Evolutionary conservation across 352 stramenopile species (phyloP).

Genomic region (Pythium chondricola): DNA sequence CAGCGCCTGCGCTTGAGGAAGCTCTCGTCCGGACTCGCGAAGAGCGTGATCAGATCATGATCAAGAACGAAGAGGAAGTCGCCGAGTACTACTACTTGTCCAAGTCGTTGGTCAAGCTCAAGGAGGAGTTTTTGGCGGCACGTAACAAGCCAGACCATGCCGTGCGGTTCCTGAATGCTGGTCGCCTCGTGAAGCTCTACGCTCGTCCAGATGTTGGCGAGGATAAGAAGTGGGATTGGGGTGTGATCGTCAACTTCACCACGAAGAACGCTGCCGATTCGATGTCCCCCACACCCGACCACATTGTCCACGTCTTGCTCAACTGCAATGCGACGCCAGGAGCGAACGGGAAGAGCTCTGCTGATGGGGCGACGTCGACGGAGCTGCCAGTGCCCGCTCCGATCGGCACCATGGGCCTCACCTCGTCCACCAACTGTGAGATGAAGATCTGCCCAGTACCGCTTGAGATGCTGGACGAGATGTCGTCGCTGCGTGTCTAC

Average conservation of each 20-base stretch:
- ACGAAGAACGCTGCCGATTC: slow-evolving; percentile 70
- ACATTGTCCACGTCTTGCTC: slow-evolving; percentile 73
- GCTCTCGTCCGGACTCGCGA: slow-evolving; percentile 72
- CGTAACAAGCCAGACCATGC: slow-evolving; percentile 90
- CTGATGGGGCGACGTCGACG: slow-evolving; percentile 18
- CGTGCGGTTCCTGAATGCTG: slow-evolving; percentile 92
- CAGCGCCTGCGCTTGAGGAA: slow-evolving; percentile 68
- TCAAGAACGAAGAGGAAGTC: slow-evolving; percentile 87
- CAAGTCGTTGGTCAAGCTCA: slow-evolving; percentile 88
- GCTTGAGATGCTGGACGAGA: slow-evolving; percentile 63
- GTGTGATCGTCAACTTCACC: slow-evolving; percentile 83
- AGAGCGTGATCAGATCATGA: slow-evolving; percentile 83
- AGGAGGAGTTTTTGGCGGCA: slow-evolving; percentile 90
- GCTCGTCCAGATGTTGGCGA: slow-evolving; percentile 39
- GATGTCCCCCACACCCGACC: slow-evolving; percentile 53
- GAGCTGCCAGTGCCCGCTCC: slow-evolving; percentile 54
- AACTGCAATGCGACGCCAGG: slow-evolving; percentile 44
- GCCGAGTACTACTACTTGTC: slow-evolving; percentile 88
- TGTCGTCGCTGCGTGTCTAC: slow-evolving; percentile 79
- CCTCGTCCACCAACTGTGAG: slow-evolving; percentile 39
- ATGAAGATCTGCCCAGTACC: slow-evolving; percentile 87
- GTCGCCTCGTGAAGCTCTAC: slow-evolving; percentile 88
- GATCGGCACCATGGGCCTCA: slow-evolving; percentile 50
- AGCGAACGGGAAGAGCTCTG: slow-evolving; percentile 11
- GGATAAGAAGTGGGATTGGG: slow-evolving; percentile 74